Base-by-base conservation (phyloP, 2,329 filamentous ascomycete species). In the Neoscytalidium dimidiatum region DNA sequence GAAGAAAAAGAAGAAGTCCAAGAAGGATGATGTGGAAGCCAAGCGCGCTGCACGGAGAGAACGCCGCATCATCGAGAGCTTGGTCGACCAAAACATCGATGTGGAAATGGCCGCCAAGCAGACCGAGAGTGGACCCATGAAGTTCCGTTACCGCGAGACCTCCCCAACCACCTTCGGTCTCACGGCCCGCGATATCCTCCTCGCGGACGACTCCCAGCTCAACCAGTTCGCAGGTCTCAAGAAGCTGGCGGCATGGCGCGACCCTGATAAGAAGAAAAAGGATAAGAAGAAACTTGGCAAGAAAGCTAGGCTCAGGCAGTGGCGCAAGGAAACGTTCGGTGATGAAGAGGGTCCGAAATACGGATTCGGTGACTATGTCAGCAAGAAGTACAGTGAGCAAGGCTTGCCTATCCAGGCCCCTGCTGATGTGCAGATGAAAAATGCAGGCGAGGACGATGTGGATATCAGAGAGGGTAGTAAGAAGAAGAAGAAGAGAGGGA, bases 171-270 rank as follows among this genome's bases (percentile, higher is more conserved):
- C 90, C 13, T 99, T 96, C 75, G 95, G 95, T 66, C 88, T 99
- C 73, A 96, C 92, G 0, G 84, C 94, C 1, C 87, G 89, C 67
- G 95, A 99, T 78, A 98, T 99, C 71, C 86, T 99, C 35, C 92
- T 96, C 69, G 92, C 94, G 0, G 90, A 90, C 49, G 95, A 99
- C 80, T 83, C 87, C 52, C 88, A 90, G 62, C 86, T 99, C 69
- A 99, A 99, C 78, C 85, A 94, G 69, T 99, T 90, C 74, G 94
- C 90, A 4, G 94, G 95, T 6, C 82, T 99, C 73, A 99, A 99
- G 85, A 98, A 97, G 81, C 86, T 97, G 66, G 94, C 94, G 4
- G 84, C 91, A 4, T 99, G 95, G 82, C 86, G 95, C 64, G 94
- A 97, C 75, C 82, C 84, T 3, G 91, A 94, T 72, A 95, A 96